A percentile compares a stretch with the other conserved stretches of the same genome.
Conservation (phyloP, 176 grass and related monocot genomes). For the Saccharum officinarum region DNA sequence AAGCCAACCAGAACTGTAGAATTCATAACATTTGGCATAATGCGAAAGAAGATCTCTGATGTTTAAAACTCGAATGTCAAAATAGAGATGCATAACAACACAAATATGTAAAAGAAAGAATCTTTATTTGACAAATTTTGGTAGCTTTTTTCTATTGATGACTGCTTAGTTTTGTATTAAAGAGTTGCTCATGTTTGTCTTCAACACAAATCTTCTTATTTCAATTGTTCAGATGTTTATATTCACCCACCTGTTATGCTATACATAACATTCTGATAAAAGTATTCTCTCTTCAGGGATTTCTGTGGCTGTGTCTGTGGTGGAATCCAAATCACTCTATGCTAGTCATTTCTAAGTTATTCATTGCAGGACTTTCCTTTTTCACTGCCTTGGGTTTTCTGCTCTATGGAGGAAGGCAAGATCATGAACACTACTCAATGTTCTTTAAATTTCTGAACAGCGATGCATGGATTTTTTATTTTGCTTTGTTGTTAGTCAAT, state of each 20-base stretch:
- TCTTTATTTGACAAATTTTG: neutral
- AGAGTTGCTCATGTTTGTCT: neutral
- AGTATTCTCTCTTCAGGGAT: constrained; percentile 45
- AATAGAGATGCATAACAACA: neutral
- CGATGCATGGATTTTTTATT: neutral
- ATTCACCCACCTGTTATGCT: neutral
- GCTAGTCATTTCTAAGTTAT: constrained; percentile 51
- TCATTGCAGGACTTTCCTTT: constrained; percentile 73
- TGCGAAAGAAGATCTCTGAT: neutral
- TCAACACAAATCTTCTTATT: neutral
- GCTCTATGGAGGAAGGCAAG: constrained; percentile 75
- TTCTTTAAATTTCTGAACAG: constrained; percentile 12
- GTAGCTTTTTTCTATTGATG: neutral
- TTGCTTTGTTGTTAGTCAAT: constrained; percentile 1
- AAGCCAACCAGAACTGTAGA: neutral
- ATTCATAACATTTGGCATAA: neutral
- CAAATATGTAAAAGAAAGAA: constrained; percentile 5
- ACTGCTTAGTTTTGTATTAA: neutral
- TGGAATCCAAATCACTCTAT: constrained; percentile 59
- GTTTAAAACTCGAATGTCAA: neutral
- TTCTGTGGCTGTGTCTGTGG: constrained; percentile 58
- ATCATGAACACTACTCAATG: neutral
- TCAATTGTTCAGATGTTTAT: neutral
- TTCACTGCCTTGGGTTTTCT: constrained; percentile 76
- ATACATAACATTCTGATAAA: neutral